Evolutionary conservation across 1,139 yeast genomes (phyloP), one percentile per base, ranked within the genome.

Genomic region (Kodamaea arcana): DNA sequence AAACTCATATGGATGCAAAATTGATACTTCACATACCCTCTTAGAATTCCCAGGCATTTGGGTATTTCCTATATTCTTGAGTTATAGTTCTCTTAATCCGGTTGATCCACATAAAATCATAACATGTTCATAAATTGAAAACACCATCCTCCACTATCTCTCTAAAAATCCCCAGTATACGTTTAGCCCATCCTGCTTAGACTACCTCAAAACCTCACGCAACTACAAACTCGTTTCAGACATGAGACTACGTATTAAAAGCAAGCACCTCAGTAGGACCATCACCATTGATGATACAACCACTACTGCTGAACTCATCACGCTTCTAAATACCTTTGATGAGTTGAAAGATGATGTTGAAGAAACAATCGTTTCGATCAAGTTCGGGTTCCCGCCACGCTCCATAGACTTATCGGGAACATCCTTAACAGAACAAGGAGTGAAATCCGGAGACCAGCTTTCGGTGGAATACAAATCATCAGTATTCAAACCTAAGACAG

Each of bases 381-480:
- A 72, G 41, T 57, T 50, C 20, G 90, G 88, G 9, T 81, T 74
- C 45, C 90, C 90, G 2, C 85, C 85, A 0, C 69, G 62, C 42
- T 43, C 60, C 3, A 42, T 81, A 2, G 63, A 60, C 15, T 38
- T 71, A 12, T 30, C 41, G 27, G 29, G 36, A 1, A 35, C 36
- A 6, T 38, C 48, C 2, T 47, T 78, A 3, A 49, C 45, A 2
- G 68, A 61, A 5, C 45, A 70, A 10, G 79, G 78, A 1, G 61
- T 81, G 11, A 56, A 65, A 27, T 63, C 70, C 38, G 87, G 87
- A 2, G 88, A 82, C 39, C 81, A 75, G 46, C 48, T 80, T 12
- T 53, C 67, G 0, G 52, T 75, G 4, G 71, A 65, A 32, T 43
- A 46, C 35, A 36, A 29, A 10, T 12, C 28, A 4, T 9, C 28